A percentile compares a stretch with the other conserved stretches of the same genome.
Evolutionary conservation across 441 rosid genomes (phyloP).

Genomic region (Arabidopsis hybrid): DNA sequence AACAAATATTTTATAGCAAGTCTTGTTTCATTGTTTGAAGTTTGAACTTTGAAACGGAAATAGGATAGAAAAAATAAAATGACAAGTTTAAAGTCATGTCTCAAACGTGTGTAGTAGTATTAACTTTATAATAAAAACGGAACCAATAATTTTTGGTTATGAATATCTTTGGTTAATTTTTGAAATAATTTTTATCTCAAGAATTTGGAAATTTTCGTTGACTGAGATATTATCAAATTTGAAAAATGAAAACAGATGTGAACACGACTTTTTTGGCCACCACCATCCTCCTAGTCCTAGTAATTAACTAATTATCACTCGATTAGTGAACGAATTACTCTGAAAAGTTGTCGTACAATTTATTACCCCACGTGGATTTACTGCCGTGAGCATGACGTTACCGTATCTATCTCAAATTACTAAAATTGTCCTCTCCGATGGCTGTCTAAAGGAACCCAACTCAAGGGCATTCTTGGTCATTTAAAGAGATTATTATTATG

Average conservation of each 20-base stretch:
- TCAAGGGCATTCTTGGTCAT: conserved; percentile 15
- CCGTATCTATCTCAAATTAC: conserved; percentile 2
- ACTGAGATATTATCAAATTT: background rate
- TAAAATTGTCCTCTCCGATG: background rate
- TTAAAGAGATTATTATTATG: background rate
- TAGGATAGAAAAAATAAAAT: too few species aligned
- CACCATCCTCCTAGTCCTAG: conserved; percentile 7
- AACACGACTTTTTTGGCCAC: conserved; percentile 9
- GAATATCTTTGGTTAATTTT: too few species aligned
- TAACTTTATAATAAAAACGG: too few species aligned
- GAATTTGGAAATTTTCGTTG: background rate
- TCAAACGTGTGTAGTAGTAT: too few species aligned
- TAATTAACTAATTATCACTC: background rate
- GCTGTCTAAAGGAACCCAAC: background rate
- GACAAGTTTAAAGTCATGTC: too few species aligned
- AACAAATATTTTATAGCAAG: too few species aligned
- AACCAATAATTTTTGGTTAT: too few species aligned
- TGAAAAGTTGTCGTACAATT: background rate
- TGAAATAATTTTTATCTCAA: background rate
- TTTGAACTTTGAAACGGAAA: too few species aligned
- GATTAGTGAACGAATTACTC: background rate
- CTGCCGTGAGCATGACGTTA: conserved; percentile 31
- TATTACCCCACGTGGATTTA: conserved; percentile 15
- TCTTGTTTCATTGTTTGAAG: too few species aligned
- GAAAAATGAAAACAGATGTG: conserved; percentile 6